Conservation (phyloP, 805 yeast species). For the Sugiyamaella smithiae region DNA sequence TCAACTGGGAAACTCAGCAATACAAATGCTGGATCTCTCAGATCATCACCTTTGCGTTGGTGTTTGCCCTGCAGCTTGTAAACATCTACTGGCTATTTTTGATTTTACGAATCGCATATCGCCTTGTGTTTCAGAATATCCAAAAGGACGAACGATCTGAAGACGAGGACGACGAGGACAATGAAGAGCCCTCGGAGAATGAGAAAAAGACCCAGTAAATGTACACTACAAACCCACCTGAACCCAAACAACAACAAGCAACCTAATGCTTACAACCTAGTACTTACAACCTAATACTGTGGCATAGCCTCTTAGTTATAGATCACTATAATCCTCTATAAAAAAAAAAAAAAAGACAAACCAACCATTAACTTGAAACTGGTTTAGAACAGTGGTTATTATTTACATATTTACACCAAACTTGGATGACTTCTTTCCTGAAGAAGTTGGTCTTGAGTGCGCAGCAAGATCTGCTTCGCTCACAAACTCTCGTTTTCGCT, state of each 20-base stretch:
- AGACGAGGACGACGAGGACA: conserved; percentile 60
- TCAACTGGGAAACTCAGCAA: conserved; percentile 87
- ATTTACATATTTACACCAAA: conserved; percentile 7
- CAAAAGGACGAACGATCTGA: conserved; percentile 85
- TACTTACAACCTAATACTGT: no score
- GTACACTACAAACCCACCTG: no score
- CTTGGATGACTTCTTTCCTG: background rate
- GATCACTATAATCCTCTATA: no score
- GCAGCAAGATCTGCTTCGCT: conserved; percentile 5
- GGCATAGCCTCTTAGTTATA: no score
- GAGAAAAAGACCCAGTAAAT: conserved; percentile 3
- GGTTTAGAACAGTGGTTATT: no score
- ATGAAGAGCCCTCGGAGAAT: conserved; percentile 29
- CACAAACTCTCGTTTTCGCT: background rate
- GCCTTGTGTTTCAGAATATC: conserved; percentile 58
- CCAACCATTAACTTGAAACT: no score
- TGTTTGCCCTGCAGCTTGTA: conserved; percentile 78
- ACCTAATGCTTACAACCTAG: no score
- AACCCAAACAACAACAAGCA: no score
- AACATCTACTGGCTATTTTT: conserved; percentile 86
- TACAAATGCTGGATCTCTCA: conserved; percentile 96
- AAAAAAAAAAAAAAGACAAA: no score
- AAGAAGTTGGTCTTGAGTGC: background rate
- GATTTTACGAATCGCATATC: conserved; percentile 71
- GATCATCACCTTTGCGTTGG: conserved; percentile 76